Evolutionary conservation across 768 basidiomycete genomes (phyloP).

Genomic region (Pleurotus ostreatus): DNA sequence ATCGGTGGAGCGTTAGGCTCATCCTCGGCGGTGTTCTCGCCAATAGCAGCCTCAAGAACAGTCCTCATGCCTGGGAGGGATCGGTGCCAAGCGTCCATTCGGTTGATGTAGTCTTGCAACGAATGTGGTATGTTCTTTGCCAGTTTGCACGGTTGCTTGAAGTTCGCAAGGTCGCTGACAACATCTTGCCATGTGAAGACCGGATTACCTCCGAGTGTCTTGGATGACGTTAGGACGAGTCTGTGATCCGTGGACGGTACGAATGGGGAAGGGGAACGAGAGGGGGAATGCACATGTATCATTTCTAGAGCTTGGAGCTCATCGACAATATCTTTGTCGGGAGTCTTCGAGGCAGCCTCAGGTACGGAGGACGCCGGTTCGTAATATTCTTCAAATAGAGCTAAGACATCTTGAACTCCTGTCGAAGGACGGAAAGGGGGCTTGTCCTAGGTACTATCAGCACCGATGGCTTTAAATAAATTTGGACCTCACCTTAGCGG

Average conservation of each 20-base stretch:
- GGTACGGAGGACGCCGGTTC: too few species aligned
- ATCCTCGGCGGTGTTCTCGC: slow-evolving; percentile 57
- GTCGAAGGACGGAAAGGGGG: too few species aligned
- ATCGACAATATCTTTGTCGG: not conserved
- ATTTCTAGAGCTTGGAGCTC: not conserved
- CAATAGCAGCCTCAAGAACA: slow-evolving; percentile 64
- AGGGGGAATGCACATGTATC: not conserved
- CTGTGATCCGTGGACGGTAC: slow-evolving; percentile 9
- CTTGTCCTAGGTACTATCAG: too few species aligned
- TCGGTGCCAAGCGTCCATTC: slow-evolving; percentile 35
- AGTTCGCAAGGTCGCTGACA: slow-evolving; percentile 29
- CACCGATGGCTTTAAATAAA: too few species aligned
- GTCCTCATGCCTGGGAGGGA: slow-evolving; percentile 38
- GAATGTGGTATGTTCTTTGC: slow-evolving; percentile 55
- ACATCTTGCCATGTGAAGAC: slow-evolving; percentile 35
- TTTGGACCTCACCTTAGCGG: too few species aligned
- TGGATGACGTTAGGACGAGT: slow-evolving; percentile 3
- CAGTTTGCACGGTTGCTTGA: slow-evolving; percentile 26
- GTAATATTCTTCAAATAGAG: too few species aligned
- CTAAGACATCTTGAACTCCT: too few species aligned
- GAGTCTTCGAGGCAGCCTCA: not conserved
- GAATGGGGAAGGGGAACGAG: not conserved
- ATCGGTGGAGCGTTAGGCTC: slow-evolving; percentile 72
- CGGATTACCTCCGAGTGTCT: slow-evolving; percentile 26
- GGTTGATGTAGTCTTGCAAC: slow-evolving; percentile 66